Evolutionary conservation across 2,329 filamentous ascomycete species (phyloP).

Genomic region (Ophiocordyceps polyrhachis-furcata): DNA sequence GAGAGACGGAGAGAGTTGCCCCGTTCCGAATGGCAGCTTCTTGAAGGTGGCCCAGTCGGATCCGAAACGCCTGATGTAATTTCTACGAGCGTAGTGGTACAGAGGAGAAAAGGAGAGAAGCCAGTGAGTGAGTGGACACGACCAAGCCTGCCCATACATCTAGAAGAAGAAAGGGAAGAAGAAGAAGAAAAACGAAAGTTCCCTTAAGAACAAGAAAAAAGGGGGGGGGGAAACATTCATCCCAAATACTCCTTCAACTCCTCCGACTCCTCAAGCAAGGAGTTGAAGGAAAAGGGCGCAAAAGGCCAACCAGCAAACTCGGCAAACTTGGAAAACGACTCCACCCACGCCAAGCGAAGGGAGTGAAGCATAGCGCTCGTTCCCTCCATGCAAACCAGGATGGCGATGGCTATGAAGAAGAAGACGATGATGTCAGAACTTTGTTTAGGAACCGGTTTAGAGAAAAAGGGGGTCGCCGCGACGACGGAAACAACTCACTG

Average conservation of each 20-base stretch:
- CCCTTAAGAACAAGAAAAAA: no score
- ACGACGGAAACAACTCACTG: no score
- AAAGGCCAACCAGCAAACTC: conserved; percentile 79
- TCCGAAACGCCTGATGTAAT: no score
- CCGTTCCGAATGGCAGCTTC: no score
- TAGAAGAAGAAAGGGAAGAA: not conserved
- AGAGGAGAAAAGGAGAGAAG: no score
- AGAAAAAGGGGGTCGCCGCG: no score
- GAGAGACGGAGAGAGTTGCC: no score
- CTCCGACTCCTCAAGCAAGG: conserved; percentile 67
- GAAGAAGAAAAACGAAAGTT: not conserved
- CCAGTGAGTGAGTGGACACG: no score
- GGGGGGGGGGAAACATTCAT: conserved; percentile 8
- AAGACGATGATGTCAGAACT: no score
- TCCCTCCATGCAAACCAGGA: conserved; percentile 88
- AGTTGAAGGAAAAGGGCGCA: conserved; percentile 73
- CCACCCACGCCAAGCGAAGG: conserved; percentile 84
- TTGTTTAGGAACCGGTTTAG: no score
- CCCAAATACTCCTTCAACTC: conserved; percentile 36
- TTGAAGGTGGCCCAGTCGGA: no score
- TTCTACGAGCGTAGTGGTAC: no score
- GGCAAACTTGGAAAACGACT: conserved; percentile 96
- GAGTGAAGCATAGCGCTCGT: conserved; percentile 92
- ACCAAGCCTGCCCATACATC: not conserved
- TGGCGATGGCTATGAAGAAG: conserved; percentile 22